Conservation (phyloP, 2,329 filamentous ascomycete species). For the Epichloe gansuensis region DNA sequence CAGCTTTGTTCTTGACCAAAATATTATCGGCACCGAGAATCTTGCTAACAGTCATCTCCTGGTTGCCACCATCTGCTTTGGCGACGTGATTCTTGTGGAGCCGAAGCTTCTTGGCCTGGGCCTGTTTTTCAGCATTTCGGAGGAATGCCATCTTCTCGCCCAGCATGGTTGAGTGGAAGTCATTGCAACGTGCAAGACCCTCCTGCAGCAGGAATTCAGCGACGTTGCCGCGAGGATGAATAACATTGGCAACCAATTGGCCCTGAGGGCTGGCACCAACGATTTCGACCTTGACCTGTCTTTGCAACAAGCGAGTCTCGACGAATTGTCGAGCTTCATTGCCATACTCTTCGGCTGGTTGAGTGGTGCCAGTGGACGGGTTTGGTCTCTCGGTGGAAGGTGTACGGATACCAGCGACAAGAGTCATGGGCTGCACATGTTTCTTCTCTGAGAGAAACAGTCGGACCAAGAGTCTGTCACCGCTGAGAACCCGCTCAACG, state of each 20-base stretch:
- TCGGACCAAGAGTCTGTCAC: slow-evolving; percentile 78
- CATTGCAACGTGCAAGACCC: slow-evolving; percentile 82
- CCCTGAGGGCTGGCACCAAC: slow-evolving; percentile 82
- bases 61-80: slow-evolving; percentile 51
- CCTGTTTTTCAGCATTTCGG: slow-evolving; percentile 74
- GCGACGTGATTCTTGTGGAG: slow-evolving; percentile 72
- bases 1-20: slow-evolving; percentile 71
- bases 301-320: slow-evolving; percentile 73
- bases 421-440: slow-evolving; percentile 78
- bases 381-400: slow-evolving; percentile 81
- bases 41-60: slow-evolving; percentile 74
- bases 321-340: slow-evolving; percentile 83
- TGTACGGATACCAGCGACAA: slow-evolving; percentile 78
- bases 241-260: slow-evolving; percentile 75
- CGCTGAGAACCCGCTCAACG: slow-evolving; percentile 81
- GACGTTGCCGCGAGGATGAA: slow-evolving; percentile 87
- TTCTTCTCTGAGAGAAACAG: slow-evolving; percentile 68
- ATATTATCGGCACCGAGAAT: slow-evolving; percentile 83
- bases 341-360: slow-evolving; percentile 78
- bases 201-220: slow-evolving; percentile 81
- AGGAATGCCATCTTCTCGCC: slow-evolving; percentile 78
- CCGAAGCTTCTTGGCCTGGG: slow-evolving; percentile 63
- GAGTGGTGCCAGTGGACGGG: slow-evolving; percentile 62
- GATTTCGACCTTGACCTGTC: slow-evolving; percentile 69
- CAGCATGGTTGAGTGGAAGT: slow-evolving; percentile 88